Evolutionary conservation across 2,329 filamentous ascomycete genomes (phyloP), one percentile per base, ranked within the genome.

Genomic region (Mariannaea sp.): DNA sequence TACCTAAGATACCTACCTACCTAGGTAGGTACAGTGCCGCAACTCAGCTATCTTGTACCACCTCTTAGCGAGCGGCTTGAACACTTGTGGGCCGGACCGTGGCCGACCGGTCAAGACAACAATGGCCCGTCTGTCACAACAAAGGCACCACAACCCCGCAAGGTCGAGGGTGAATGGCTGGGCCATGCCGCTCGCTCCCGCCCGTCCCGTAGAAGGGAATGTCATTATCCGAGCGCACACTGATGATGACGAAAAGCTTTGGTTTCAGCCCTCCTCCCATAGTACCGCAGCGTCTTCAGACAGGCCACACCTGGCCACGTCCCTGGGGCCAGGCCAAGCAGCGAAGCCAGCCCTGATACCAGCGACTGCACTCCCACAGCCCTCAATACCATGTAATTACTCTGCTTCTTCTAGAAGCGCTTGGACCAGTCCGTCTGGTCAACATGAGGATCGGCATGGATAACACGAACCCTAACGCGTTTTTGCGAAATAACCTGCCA

Each of bases 371-470:
- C 32, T 16, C 20, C 20, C 41, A 35, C 38, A 44, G 49, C 52
- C 55, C 54, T 51, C 38, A 47, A 47, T n/a, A n/a, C n/a, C n/a
- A n/a, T n/a, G n/a, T n/a, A n/a, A n/a, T n/a, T n/a, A n/a, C n/a
- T n/a, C n/a, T n/a, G n/a, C n/a, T n/a, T 52, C 41, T 54, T 40
- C 29, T 44, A 55, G 42, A 51, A 33, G 32, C 57, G 56, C 50
- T 60, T 56, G 50, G 55, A 56, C 57, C 29, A 29, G 26, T 38
- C 40, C 22, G 24, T 61, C 20, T 24, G 19, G 7, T 19, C 24
- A 19, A 39, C 54, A 65, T 61, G 48, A 58, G 40, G 59, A 66
- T 66, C 64, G 60, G 33, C 59, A 48, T 40, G 33, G 41, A 46
- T 45, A 50, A 61, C 62, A 49, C 57, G 56, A 58, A 60, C 49